Base-by-base conservation (phyloP, 2,329 filamentous ascomycete species). In the Helotiales sp. region DNA sequence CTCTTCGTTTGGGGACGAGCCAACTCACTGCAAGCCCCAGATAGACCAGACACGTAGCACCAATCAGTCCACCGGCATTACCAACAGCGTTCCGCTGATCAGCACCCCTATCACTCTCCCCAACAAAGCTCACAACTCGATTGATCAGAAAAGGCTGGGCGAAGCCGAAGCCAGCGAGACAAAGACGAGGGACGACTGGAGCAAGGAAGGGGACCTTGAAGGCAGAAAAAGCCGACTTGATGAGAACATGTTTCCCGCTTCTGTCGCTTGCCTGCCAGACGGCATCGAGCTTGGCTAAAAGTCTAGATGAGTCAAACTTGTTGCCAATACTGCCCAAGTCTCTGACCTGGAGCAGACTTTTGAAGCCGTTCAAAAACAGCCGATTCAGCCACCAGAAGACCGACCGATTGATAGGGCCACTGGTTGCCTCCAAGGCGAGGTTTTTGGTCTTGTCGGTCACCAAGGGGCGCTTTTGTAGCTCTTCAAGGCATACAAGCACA, bases 401-500 rank as follows among this genome's bases (percentile, higher is more conserved):
- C 19, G n/a, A n/a, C 5, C n/a, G 17, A 12, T 40, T 40, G 5
- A 22, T 22, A 4, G 17, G 36, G 7, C 36, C 36, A 12, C n/a
- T 22, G 17, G 17, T 40, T 40, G n/a, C 5, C 12, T 40, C 36
- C 7, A 40, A 8, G 36, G 36, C 17, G 6, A 19, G 24, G 12
- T 40, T 40, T 40, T 40, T 24, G 17, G 4, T 40, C n/a, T n/a
- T n/a, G n/a, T n/a, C n/a, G n/a, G 12, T 22, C 36, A 22, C 5
- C 36, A 40, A 6, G n/a, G n/a, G 5, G 24, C 17, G 36, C 36
- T 40, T 69, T 19, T 52, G 54, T 15, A 49, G 36, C 36, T 19
- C 36, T 40, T 40, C 36, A 24, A 40, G 36, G 17, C 65, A 1
- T 5, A 68, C 51, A 8, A 68, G 40, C 2, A 57, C 5, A 5